These are phyloP conservation scores for Fusarium musae DNA, from an alignment of 2,329 filamentous ascomycete genomes.

Conservation along the genomic window DNA sequence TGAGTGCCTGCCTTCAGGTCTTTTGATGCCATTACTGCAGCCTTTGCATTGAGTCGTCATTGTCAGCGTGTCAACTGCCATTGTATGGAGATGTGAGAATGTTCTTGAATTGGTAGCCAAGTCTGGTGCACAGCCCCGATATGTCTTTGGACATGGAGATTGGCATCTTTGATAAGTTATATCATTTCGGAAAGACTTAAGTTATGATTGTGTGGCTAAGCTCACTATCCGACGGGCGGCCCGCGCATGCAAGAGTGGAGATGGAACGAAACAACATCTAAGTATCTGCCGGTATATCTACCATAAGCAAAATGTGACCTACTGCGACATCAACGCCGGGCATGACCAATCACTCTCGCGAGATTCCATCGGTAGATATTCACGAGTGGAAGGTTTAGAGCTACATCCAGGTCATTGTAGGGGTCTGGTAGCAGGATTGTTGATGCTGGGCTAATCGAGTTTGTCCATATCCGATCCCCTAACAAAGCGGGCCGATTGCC, in stretches of 20 bases:
- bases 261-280: not conserved
- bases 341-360: not conserved
- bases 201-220: not conserved
- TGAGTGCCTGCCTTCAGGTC: not conserved
- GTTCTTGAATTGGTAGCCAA: not conserved
- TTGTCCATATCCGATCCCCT: not conserved
- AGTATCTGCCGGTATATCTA: accelerated
- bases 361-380: not conserved
- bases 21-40: not conserved
- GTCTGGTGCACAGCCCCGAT: accelerated
- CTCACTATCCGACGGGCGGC: not conserved
- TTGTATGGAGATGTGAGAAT: not conserved
- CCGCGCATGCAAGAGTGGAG: not conserved
- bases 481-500: not conserved
- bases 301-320: not conserved
- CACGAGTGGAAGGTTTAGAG: not conserved
- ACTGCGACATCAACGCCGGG: not conserved
- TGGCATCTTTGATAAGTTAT: not conserved
- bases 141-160: no score
- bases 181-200: not conserved
- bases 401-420: not conserved
- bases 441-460: not conserved
- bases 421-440: not conserved
- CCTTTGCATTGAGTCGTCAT: not conserved
- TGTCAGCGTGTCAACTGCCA: not conserved